Base-by-base conservation (phyloP, 1,139 yeast species). In the Candida glucosophila region DNA sequence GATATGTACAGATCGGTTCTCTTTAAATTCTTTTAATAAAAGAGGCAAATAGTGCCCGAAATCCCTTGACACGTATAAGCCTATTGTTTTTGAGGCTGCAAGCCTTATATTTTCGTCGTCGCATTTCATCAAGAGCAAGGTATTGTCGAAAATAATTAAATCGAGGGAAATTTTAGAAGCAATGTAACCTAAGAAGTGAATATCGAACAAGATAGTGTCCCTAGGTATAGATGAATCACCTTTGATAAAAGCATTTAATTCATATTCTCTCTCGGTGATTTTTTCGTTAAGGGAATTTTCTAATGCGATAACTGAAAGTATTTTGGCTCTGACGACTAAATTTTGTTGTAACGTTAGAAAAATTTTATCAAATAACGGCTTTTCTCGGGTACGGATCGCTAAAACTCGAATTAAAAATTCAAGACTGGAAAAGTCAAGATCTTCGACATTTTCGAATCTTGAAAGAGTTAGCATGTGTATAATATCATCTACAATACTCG, bases 21-120 rank as follows among this genome's bases (percentile, higher is more conserved):
- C 36, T 3, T 30, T 31, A 19, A 65, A 39, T 20, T 47, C 39
- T 2, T 32, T 28, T 14, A 69, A 33, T 22, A 69, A 41, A 4
- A 35, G 37, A 2, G 53, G 48, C 13, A 70, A 41, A 31, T 64
- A 57, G 3, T 34, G 36, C 1, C 44, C 40, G 5, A 61, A 38
- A 32, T 67, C 55, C 17, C 52, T 50, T 7, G 65, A 52, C 5
- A 67, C 58, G 15, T 71, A 44, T 9, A 66, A 58, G 1, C 83
- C 80, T 20, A 75, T 48, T 0, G 80, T 59, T 24, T 63, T 60
- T 1, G 80, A 69, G 1, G 77, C 62, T 5, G 70, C 69, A 12
- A 53, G 35, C 28, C 59, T 59, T 6, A 67, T 46, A 5, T 49
- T 46, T 11, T 62, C 71, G 24, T 67, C 67, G 23, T 39, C 40